A percentile compares a stretch with the other conserved stretches of the same genome.
phyloP scores from a whole-genome alignment of 1,284 basidiomycete species.

The Xanthoconium separans region DNA sequence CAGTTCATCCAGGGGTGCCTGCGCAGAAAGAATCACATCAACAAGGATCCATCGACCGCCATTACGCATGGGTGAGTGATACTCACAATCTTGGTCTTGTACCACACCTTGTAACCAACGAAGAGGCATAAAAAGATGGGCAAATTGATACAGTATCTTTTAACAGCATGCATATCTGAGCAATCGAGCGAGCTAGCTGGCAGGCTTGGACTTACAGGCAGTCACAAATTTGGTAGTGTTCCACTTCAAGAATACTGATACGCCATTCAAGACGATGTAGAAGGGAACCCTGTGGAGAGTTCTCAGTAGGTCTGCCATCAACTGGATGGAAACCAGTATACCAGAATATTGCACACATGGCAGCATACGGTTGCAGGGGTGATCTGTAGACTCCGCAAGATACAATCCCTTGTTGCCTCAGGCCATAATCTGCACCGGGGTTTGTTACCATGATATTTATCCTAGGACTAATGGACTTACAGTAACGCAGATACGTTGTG shows the following conservation, averaged over 20 bases:
- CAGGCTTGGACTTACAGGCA: slow-evolving; percentile 33
- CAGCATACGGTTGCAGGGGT: slow-evolving; percentile 26
- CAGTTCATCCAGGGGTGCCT: slow-evolving; percentile 14
- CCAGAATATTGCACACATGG: slow-evolving; percentile 33
- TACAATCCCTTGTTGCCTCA: slow-evolving; percentile 55
- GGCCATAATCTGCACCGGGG: slow-evolving; percentile 44
- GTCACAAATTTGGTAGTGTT: slow-evolving; percentile 41
- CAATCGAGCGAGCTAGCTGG: not conserved
- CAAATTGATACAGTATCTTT: slow-evolving; percentile 27
- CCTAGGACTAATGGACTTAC: slow-evolving; percentile 13
- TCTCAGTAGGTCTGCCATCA: not conserved
- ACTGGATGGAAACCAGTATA: slow-evolving; percentile 5
- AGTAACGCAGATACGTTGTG: slow-evolving; percentile 52
- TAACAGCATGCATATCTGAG: slow-evolving; percentile 1
- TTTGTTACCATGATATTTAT: slow-evolving; percentile 23
- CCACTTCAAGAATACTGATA: slow-evolving; percentile 45
- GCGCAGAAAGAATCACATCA: not conserved
- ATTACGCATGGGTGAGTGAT: not conserved
- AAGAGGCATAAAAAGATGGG: slow-evolving; percentile 22
- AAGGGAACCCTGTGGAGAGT: slow-evolving; percentile 31
- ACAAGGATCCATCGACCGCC: not conserved
- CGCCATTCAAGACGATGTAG: slow-evolving; percentile 42
- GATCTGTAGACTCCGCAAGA: slow-evolving; percentile 30
- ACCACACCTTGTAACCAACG: slow-evolving; percentile 45
- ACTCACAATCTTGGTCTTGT: slow-evolving; percentile 46